phyloP scores from a whole-genome alignment of 441 rosid species.

The Dalechampia spathulata region DNA sequence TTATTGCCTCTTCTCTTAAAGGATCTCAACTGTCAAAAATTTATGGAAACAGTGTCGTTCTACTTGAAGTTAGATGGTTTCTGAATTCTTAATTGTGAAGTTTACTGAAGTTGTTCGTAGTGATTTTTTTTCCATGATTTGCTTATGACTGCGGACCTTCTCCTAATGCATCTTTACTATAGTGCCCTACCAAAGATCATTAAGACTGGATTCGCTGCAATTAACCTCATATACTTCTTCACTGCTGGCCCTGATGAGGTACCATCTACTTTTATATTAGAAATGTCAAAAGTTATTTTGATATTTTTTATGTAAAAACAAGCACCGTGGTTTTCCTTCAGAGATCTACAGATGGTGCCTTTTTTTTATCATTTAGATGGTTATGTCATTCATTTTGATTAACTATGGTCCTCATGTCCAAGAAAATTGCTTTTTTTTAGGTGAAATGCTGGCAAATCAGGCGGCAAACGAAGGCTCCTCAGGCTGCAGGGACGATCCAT shows the following conservation, averaged over 20 bases:
- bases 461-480: conserved; percentile 91
- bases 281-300: conserved; percentile 11
- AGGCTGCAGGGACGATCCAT: conserved; percentile 97
- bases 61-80: no score
- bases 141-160: conserved; percentile 7
- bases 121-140: neutral
- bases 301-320: neutral
- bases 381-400: neutral
- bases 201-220: conserved; percentile 94
- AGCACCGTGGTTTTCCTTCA: neutral
- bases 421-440: conserved; percentile 37
- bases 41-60: no score
- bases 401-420: neutral
- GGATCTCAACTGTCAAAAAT: no score
- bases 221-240: conserved; percentile 95
- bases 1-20: no score
- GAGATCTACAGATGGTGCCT: neutral
- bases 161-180: conserved; percentile 18
- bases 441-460: conserved; percentile 99
- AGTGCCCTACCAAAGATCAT: conserved; percentile 96
- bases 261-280: conserved; percentile 7
- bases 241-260: conserved; percentile 99
- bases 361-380: neutral
- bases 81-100: no score
- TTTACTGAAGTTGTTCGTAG: no score